These are phyloP conservation scores for Malbranchea zuffiana DNA, from an alignment of 2,329 filamentous ascomycete species.

Conservation along the genomic window DNA sequence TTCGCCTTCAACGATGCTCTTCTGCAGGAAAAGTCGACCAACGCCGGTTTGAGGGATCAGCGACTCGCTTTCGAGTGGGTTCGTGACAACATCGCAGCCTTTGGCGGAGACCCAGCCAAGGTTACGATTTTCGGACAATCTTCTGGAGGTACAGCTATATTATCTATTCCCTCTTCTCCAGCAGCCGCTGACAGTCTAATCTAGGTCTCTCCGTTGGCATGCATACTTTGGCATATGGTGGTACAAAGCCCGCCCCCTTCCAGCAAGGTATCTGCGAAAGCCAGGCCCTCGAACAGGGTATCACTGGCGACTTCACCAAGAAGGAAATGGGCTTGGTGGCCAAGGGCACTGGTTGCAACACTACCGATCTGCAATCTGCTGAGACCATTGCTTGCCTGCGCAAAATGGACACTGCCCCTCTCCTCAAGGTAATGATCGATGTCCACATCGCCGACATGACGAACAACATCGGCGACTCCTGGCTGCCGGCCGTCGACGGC, in stretches of 20 bases:
- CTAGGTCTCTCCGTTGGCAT: constrained; percentile 35
- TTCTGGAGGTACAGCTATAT: constrained; percentile 29
- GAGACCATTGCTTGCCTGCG: constrained; percentile 41
- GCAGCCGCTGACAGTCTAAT: not conserved
- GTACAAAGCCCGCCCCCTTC: constrained; percentile 35
- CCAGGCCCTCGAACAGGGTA: constrained; percentile 43
- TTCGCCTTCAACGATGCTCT: constrained; percentile 25
- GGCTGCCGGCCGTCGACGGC: constrained; percentile 5
- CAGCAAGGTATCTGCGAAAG: constrained; percentile 39
- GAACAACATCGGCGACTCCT: constrained; percentile 9
- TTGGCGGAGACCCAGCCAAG: constrained; percentile 43
- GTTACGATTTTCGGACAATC: constrained; percentile 44
- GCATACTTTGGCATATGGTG: constrained; percentile 42
- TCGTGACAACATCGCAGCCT: constrained; percentile 42
- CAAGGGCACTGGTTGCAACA: constrained; percentile 36
- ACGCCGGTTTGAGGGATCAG: constrained; percentile 42
- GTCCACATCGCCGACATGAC: constrained; percentile 34
- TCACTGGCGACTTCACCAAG: constrained; percentile 39
- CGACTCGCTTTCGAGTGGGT: constrained; percentile 49
- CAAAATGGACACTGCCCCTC: constrained; percentile 30
- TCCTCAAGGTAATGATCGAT: constrained; percentile 37
- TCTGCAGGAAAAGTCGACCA: constrained; percentile 41
- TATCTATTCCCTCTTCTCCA: not conserved
- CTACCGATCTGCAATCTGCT: constrained; percentile 30
- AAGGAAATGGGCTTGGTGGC: constrained; percentile 38